Conservation (phyloP, 345 rosid genomes). For the Litchi chinensis region DNA sequence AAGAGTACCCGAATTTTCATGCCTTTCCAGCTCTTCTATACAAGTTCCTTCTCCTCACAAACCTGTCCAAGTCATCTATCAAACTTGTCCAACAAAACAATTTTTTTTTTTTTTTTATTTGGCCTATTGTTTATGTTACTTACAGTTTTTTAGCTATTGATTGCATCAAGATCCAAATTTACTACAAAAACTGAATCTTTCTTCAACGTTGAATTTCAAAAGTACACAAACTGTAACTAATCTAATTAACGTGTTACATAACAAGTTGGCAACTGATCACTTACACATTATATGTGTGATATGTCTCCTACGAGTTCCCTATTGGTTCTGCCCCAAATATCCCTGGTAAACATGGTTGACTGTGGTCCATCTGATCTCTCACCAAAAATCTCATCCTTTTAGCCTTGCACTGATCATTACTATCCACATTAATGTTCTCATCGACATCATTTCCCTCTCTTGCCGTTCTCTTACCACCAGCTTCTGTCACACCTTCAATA, state of each 20-base stretch:
- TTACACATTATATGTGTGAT: too few relatives aligned
- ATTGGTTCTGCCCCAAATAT: neutral
- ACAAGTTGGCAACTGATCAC: too few relatives aligned
- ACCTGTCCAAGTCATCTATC: constrained; percentile 37
- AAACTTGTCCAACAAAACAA: neutral
- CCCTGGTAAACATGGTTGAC: neutral
- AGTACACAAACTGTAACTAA: too few relatives aligned
- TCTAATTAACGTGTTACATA: too few relatives aligned
- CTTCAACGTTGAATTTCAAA: too few relatives aligned
- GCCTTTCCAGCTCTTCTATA: constrained; percentile 28
- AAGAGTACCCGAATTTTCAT: constrained; percentile 28
- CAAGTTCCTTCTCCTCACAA: constrained; percentile 13
- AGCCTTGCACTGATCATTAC: neutral
- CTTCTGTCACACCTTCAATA: neutral
- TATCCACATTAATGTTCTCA: neutral
- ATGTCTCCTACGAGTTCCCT: neutral
- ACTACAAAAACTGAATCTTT: too few relatives aligned
- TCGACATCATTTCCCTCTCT: neutral
- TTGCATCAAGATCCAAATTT: too few relatives aligned
- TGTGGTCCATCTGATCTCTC: neutral
- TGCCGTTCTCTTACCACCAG: constrained; percentile 2
- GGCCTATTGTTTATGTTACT: too few relatives aligned
- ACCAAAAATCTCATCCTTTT: neutral
- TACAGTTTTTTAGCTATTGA: too few relatives aligned
- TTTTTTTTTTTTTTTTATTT: too few relatives aligned